These are phyloP conservation scores for Colletotrichum endophyticum DNA, from an alignment of 2,329 filamentous ascomycete species.

Conservation along the genomic window DNA sequence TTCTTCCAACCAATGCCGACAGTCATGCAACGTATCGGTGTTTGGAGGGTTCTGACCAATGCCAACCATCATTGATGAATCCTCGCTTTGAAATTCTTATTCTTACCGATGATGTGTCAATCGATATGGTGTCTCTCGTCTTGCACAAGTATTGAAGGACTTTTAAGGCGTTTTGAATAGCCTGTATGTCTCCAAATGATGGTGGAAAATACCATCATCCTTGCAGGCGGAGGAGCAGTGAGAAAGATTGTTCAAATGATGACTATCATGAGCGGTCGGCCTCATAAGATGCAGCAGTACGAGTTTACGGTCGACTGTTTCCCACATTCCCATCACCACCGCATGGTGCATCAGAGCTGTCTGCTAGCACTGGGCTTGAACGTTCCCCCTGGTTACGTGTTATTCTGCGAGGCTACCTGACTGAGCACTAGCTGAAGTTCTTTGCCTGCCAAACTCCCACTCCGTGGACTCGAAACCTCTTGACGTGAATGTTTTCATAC, in stretches of 20 bases:
- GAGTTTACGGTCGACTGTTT: background rate
- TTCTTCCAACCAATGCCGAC: background rate
- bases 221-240: background rate
- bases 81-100: accelerated
- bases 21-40: accelerated
- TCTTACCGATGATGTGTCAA: background rate
- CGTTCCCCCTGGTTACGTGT: background rate
- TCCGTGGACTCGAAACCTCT: background rate
- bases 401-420: background rate
- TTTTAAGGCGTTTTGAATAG: background rate
- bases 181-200: accelerated
- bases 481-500: background rate
- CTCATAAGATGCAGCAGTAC: background rate
- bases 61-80: background rate
- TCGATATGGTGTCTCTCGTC: background rate
- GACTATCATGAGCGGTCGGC: background rate
- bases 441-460: background rate
- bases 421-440: background rate
- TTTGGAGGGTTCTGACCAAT: background rate
- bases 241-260: background rate
- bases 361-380: background rate
- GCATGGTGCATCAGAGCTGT: background rate
- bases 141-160: background rate
- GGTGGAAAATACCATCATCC: background rate
- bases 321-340: background rate